Base-by-base conservation (phyloP, 352 stramenopile species). In the Phytophthora boehmeriae region DNA sequence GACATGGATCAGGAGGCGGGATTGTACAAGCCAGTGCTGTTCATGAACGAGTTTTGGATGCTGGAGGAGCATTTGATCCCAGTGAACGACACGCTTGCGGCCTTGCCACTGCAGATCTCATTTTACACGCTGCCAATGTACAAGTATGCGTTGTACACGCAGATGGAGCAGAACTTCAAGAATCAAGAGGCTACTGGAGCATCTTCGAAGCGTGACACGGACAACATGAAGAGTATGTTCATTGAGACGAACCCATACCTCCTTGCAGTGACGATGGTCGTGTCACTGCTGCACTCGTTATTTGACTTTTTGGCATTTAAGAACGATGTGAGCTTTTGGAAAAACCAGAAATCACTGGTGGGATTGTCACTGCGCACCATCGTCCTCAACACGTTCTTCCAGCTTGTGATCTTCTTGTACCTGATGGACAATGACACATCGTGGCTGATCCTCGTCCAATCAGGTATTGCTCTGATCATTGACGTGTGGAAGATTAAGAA, bases 241-340 rank as follows among this genome's bases (percentile, higher is more conserved):
- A 81, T 98, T 20, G 97, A 99, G 62, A 99, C 97, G 20, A 99
- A 99, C 73, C 90, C 98, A 34, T 98, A 97, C 43, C 68, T 99
- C 46, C 84, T 99, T 17, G 92, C 62, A 4, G 73, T 99, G 20
- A 99, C 97, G 1, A 83, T 99, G 19, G 53, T 97, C 30, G 97
- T 98, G 39, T 98, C 95, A 45, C 76, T 98, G 22, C 68, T 99
- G 38, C 97, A 99, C 81, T 96, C 98, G 36, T 73, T 99, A 8
- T 99, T 99, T 75, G 97, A 99, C 69, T 98, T 99, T 61, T 62
- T 99, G 47, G 98, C 98, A 10, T 99, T 99, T 74, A 98, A 98
- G 72, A 99, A 97, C 67, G 98, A 99, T 75, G 96, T 99, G 59
- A 93, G 89, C 43, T 99, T 99, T 76, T 99, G 98, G 98, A 82